These are phyloP conservation scores for Rhizodiscina lignyota DNA, from an alignment of 495 filamentous ascomycete genomes.

Conservation along the genomic window DNA sequence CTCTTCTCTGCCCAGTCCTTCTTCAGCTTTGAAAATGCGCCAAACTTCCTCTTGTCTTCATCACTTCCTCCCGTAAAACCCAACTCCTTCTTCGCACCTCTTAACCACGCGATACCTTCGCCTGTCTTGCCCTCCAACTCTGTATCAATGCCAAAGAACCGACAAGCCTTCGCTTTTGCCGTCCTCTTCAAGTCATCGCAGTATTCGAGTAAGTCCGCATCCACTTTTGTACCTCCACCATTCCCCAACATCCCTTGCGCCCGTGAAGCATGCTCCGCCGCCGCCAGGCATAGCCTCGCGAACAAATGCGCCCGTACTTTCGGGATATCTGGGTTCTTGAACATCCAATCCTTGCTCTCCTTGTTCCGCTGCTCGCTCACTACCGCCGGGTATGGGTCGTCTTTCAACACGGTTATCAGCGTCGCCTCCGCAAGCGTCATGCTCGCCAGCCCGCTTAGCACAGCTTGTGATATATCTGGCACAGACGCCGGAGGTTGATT, in stretches of 20 bases:
- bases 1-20: constrained; percentile 53
- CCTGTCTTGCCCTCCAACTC: constrained; percentile 68
- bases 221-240: constrained; percentile 29
- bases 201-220: constrained; percentile 52
- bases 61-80: constrained; percentile 29
- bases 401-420: constrained; percentile 73
- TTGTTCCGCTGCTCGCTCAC: constrained; percentile 62
- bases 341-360: constrained; percentile 84
- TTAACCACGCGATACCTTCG: constrained; percentile 68
- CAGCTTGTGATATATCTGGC: constrained; percentile 44
- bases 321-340: constrained; percentile 65
- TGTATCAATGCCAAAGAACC: constrained; percentile 81
- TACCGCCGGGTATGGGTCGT: constrained; percentile 75
- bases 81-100: constrained; percentile 52
- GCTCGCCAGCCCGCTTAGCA: constrained; percentile 52
- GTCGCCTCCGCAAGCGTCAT: constrained; percentile 79
- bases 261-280: constrained; percentile 47
- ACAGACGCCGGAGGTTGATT: constrained; percentile 15
- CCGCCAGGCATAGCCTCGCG: constrained; percentile 70
- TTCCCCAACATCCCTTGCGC: constrained; percentile 37
- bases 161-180: constrained; percentile 64
- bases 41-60: constrained; percentile 29
- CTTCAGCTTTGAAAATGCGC: constrained; percentile 45
- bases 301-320: constrained; percentile 80
- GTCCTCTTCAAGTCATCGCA: constrained; percentile 54